Conservation (phyloP, 1,139 yeast species). For the Debaryomyces coudertii region DNA sequence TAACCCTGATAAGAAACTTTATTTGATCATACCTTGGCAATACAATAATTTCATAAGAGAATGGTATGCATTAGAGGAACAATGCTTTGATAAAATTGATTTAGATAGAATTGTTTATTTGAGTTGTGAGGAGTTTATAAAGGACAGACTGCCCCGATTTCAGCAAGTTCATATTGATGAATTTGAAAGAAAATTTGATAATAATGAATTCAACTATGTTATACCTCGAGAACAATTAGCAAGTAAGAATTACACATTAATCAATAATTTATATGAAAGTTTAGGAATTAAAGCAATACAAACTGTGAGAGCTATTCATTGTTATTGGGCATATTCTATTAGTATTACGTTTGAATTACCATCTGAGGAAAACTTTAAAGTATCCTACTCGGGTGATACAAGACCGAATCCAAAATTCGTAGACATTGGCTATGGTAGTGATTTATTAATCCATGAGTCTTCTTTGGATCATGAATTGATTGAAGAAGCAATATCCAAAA, state of each 20-base stretch:
- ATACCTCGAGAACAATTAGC: constrained; percentile 25
- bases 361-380: constrained; percentile 49
- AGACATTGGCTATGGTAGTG: constrained; percentile 67
- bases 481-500: constrained; percentile 81
- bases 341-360: constrained; percentile 52
- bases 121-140: constrained; percentile 68
- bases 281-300: constrained; percentile 38
- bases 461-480: constrained; percentile 80
- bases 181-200: constrained; percentile 36
- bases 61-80: constrained; percentile 63
- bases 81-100: constrained; percentile 32
- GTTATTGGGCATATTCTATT: constrained; percentile 81
- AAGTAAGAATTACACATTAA: constrained; percentile 20
- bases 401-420: constrained; percentile 72
- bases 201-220: constrained; percentile 18
- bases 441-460: constrained; percentile 88
- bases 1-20: constrained; percentile 39
- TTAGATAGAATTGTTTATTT: constrained; percentile 52
- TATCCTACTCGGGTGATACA: constrained; percentile 94
- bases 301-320: constrained; percentile 82
- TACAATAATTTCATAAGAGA: constrained; percentile 68
- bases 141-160: constrained; percentile 30
- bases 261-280: constrained; percentile 28
- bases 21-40: constrained; percentile 76
- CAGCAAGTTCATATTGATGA: constrained; percentile 32